Evolutionary conservation across 176 grass and related monocot species (phyloP).

Genomic region (Echinochloa phyllopogon): DNA sequence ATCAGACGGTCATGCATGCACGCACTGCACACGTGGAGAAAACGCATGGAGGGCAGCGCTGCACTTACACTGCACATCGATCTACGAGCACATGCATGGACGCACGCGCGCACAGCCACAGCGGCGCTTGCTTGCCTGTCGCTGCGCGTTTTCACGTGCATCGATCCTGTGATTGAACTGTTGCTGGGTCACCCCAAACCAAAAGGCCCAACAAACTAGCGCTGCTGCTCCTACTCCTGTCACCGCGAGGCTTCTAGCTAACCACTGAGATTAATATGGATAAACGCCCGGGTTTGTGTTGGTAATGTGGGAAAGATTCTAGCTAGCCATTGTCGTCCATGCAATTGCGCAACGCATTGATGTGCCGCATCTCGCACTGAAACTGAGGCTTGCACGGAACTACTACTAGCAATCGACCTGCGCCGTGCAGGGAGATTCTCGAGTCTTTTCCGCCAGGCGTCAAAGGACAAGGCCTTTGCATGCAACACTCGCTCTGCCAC

Average conservation of each 20-base stretch:
- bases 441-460: constrained; percentile 27
- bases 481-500: neutral
- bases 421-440: constrained; percentile 27
- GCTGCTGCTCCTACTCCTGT: neutral
- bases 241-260: neutral
- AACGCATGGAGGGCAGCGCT: neutral
- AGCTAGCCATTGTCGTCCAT: neutral
- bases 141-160: neutral
- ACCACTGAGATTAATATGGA: neutral
- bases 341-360: neutral
- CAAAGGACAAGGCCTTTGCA: constrained; percentile 47
- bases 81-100: neutral
- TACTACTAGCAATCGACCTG: neutral
- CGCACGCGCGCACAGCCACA: no score
- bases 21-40: neutral
- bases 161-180: neutral
- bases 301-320: neutral
- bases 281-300: neutral
- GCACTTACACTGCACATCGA: constrained; percentile 17
- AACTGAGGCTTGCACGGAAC: constrained; percentile 35
- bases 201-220: neutral
- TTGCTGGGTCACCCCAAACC: neutral
- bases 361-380: constrained; percentile 12
- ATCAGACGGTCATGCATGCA: neutral
- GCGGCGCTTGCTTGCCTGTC: neutral